These are phyloP conservation scores for Sporobolomyces roseus DNA, from an alignment of 768 basidiomycete species.

Conservation along the genomic window DNA sequence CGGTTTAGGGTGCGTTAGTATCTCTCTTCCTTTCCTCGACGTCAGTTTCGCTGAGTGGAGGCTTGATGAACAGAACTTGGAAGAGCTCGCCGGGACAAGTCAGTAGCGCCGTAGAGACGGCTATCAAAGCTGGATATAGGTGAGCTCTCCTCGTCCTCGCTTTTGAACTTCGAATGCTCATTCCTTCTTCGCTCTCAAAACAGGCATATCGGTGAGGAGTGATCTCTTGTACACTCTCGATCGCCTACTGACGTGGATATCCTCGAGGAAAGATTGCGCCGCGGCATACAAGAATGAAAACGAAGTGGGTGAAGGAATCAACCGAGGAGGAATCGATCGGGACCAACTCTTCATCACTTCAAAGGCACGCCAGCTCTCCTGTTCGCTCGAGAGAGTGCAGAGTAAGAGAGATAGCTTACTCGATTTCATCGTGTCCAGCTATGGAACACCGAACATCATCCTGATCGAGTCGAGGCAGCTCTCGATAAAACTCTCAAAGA, in stretches of 20 bases:
- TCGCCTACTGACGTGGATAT: neutral
- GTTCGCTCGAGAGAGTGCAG: neutral
- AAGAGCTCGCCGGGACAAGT: constrained; percentile 32
- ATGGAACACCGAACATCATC: constrained; percentile 71
- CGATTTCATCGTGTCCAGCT: constrained; percentile 53
- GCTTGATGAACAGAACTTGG: constrained; percentile 21
- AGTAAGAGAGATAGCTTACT: neutral
- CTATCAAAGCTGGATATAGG: constrained; percentile 66
- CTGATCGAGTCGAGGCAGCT: constrained; percentile 64
- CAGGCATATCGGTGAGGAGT: constrained; percentile 53
- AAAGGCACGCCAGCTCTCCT: constrained; percentile 41
- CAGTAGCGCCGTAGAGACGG: constrained; percentile 45
- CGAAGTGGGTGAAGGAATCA: constrained; percentile 56
- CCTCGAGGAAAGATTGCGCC: constrained; percentile 61
- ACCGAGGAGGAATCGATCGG: constrained; percentile 69
- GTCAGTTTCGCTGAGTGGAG: neutral
- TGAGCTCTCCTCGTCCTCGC: neutral
- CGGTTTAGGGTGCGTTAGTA: constrained; percentile 27
- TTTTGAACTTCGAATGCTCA: neutral
- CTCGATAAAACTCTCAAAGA: constrained; percentile 70
- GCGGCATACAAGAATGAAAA: constrained; percentile 66
- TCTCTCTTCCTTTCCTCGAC: too few species aligned
- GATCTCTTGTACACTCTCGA: constrained; percentile 47
- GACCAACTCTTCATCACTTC: constrained; percentile 67
- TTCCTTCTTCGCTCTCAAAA: neutral